phyloP scores from a whole-genome alignment of 177 flowering plant genomes.

The Vitis hybrid region DNA sequence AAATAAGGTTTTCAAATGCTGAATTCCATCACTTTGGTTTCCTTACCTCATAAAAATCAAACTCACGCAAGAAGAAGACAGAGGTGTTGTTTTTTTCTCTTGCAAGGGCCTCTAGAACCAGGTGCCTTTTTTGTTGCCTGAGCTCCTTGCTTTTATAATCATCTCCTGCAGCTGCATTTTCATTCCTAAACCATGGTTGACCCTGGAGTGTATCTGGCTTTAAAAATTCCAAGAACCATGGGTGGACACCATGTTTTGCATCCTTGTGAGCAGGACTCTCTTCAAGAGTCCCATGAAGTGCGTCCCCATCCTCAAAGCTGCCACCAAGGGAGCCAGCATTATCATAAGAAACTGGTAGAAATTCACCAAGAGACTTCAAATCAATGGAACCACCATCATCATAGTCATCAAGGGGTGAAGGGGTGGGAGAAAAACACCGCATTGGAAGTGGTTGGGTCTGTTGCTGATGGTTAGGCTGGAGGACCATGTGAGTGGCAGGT shows the following conservation, averaged over 20 bases:
- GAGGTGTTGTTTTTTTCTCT: constrained; percentile 23
- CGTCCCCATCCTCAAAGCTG: background rate
- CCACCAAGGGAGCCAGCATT: background rate
- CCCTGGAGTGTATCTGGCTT: constrained; percentile 24
- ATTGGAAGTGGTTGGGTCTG: constrained; percentile 1
- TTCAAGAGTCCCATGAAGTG: background rate
- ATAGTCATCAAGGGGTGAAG: constrained; percentile 10
- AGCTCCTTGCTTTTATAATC: background rate
- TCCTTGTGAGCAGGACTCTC: constrained; percentile 6
- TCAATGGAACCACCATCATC: constrained; percentile 7
- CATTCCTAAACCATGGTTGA: constrained; percentile 16
- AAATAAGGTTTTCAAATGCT: background rate
- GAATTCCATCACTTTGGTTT: background rate
- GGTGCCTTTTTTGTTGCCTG: constrained; percentile 13
- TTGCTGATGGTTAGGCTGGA: constrained; percentile 27
- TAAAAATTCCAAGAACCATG: constrained; percentile 30
- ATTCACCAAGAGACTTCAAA: constrained; percentile 13
- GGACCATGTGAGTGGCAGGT: constrained; percentile 49
- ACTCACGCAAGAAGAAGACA: constrained; percentile 32
- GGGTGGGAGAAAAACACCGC: background rate
- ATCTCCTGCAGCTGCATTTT: background rate
- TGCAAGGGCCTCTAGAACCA: constrained; percentile 33
- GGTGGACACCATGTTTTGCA: background rate
- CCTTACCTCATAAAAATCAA: constrained; percentile 34
- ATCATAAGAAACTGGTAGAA: constrained; percentile 5